These are phyloP conservation scores for Loxodes magnus DNA, from an alignment of 73 alveolate species.

Conservation along the genomic window DNA sequence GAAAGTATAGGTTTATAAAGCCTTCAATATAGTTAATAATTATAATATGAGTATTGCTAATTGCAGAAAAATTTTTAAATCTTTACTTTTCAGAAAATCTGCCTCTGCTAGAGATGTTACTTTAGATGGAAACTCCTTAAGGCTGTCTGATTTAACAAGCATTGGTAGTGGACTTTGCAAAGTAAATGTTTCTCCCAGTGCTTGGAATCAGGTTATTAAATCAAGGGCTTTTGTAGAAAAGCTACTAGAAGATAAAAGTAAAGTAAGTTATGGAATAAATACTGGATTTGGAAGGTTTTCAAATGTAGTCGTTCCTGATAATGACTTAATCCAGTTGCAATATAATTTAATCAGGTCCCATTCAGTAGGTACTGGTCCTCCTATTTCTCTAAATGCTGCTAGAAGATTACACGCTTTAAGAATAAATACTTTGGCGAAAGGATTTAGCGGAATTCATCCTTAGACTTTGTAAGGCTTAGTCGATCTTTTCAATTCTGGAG, in stretches of 20 bases:
- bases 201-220: conserved; percentile 15
- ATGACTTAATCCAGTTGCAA: conserved; percentile 27
- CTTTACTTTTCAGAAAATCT: too few relatives aligned
- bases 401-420: conserved; percentile 28
- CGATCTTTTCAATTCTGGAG: conserved; percentile 28
- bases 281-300: conserved; percentile 49
- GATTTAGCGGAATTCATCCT: conserved; percentile 37
- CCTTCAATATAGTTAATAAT: too few relatives aligned
- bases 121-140: conserved; percentile 18
- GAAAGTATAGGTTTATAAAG: too few relatives aligned
- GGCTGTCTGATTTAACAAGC: neutral
- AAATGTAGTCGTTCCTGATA: conserved; percentile 20
- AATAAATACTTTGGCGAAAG: conserved; percentile 37
- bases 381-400: conserved; percentile 17
- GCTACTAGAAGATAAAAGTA: conserved; percentile 9
- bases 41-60: too few relatives aligned
- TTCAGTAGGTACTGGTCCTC: conserved; percentile 37
- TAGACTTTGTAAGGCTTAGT: conserved; percentile 12
- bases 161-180: neutral
- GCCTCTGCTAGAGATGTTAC: too few relatives aligned
- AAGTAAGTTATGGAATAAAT: conserved; percentile 33
- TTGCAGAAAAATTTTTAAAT: too few relatives aligned
- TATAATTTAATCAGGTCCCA: conserved; percentile 44
- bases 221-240: conserved; percentile 14
- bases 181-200: neutral